Evolutionary conservation across 148 eudicot species (phyloP).

Genomic region (Rhododendron ovatum): DNA sequence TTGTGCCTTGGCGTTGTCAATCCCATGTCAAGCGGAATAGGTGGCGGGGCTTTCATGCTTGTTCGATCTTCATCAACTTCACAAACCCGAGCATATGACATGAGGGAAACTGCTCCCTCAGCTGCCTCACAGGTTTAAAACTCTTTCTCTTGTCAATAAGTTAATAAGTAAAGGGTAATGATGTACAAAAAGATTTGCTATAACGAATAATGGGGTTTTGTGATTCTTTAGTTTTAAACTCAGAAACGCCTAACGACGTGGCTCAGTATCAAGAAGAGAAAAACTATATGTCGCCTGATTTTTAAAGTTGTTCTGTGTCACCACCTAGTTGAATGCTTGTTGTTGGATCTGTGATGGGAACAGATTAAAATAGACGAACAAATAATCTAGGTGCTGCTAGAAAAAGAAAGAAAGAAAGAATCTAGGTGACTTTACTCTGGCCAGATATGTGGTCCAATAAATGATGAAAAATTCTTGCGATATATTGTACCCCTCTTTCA

Average conservation of each 20-base stretch:
- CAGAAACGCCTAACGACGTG: neutral
- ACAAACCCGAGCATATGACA: conserved; percentile 56
- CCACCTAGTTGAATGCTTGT: neutral
- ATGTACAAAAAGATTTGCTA: neutral
- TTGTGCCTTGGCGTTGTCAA: conserved; percentile 80
- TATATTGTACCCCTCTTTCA: neutral
- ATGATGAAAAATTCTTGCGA: neutral
- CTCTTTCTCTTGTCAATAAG: neutral
- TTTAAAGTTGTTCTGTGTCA: neutral
- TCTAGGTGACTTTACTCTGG: neutral
- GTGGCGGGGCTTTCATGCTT: conserved; percentile 96
- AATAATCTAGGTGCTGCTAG: neutral
- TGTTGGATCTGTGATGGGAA: neutral
- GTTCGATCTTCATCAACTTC: conserved; percentile 57
- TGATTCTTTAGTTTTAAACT: neutral
- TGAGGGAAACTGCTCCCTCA: conserved; percentile 86
- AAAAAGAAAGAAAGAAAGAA: neutral
- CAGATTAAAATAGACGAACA: neutral
- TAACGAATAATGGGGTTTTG: neutral
- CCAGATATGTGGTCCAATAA: neutral
- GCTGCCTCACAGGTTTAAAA: conserved; percentile 75
- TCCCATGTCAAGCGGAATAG: conserved; percentile 84
- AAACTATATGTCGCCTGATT: neutral
- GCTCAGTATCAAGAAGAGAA: neutral
- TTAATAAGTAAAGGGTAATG: neutral